phyloP scores from a whole-genome alignment of 352 stramenopile species.

The Phytophthora palmivora region DNA sequence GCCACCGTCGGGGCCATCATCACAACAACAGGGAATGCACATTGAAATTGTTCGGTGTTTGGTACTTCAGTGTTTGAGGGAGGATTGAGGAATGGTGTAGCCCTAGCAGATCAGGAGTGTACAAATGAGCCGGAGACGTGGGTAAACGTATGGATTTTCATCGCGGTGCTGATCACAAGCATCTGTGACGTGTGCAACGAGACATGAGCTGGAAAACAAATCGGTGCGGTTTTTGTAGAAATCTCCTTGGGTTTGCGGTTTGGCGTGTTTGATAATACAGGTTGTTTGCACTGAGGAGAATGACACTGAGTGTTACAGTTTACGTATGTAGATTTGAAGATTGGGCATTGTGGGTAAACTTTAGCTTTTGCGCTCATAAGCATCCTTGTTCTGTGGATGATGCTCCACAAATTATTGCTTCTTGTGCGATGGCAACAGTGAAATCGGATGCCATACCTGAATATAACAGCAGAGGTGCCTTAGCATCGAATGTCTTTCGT shows the following conservation, averaged over 20 bases:
- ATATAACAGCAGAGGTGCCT: too few species aligned
- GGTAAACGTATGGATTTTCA: conserved; percentile 19
- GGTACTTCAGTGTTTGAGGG: conserved; percentile 5
- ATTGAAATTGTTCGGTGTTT: conserved; percentile 8
- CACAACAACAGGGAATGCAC: conserved; percentile 33
- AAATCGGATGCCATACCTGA: too few species aligned
- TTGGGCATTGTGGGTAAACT: conserved; percentile 2
- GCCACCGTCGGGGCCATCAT: conserved; percentile 25
- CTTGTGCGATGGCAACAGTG: too few species aligned
- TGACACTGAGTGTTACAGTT: too few species aligned
- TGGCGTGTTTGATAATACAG: too few species aligned
- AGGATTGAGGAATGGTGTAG: conserved; percentile 26
- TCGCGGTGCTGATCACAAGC: conserved; percentile 20
- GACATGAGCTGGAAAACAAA: too few species aligned
- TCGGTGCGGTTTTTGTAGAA: too few species aligned
- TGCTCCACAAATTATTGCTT: background rate
- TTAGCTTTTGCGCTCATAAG: background rate
- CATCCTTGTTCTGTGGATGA: conserved; percentile 1
- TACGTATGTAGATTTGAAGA: too few species aligned
- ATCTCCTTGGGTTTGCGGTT: too few species aligned
- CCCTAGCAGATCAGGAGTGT: conserved; percentile 8
- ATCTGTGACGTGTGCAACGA: conserved; percentile 35
- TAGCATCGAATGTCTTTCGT: too few species aligned
- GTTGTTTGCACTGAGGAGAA: too few species aligned
- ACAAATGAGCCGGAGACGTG: conserved; percentile 17